Evolutionary conservation across 176 grass and related monocot species (phyloP), one percentile per base, ranked within the genome.

Genomic region (Hyparrhenia diplandra): DNA sequence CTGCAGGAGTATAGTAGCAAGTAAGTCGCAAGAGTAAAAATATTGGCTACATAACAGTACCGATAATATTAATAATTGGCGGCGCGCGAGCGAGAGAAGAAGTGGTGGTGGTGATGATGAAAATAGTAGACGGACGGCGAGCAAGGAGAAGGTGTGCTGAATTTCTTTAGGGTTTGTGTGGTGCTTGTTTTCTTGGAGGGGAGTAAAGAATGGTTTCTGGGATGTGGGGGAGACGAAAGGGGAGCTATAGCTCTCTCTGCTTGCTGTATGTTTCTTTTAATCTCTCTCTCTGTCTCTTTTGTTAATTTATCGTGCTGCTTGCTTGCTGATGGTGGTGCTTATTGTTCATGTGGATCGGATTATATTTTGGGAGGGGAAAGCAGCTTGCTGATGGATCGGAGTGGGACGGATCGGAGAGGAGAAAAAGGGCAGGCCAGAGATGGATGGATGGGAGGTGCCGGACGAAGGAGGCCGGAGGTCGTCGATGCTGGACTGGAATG

Each of bases 201-300:
- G 75, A 89, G 86, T 91, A 88, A 89, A 94, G 64, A 93, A 97
- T 88, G 86, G 80, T 69, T 92, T 78, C 88, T 88, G 80, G 81
- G 80, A 66, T 81, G 79, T 81, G 82, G 72, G 75, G 67, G 75
- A 79, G 71, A 34, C 58, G 58, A 28, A 75, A 82, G 70, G 59
- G 69, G 9, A 58, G 64, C 40, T 20, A 28, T 66, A 74, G 46
- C 54, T 57, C 51, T 51, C 51, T 57, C 52, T 43, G 14, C 37
- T 30, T 2, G 34, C 24, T 42, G 64, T 34, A 7, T 24, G 61
- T 64, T 63, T 72, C 65, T 75, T 71, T 71, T 71, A 42, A 30
- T 74, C 41, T 69, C 30, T 67, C 25, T 28, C 25, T 62, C 39
- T 71, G 35, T 75, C 14, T 42, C 40, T 36, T 64, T 82, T 65